Percentiles rank a stretch among this genome's conserved stretches.
These are phyloP conservation scores for Fusarium ambrosium DNA, from an alignment of 2,329 filamentous ascomycete genomes.

Conservation along the genomic window DNA sequence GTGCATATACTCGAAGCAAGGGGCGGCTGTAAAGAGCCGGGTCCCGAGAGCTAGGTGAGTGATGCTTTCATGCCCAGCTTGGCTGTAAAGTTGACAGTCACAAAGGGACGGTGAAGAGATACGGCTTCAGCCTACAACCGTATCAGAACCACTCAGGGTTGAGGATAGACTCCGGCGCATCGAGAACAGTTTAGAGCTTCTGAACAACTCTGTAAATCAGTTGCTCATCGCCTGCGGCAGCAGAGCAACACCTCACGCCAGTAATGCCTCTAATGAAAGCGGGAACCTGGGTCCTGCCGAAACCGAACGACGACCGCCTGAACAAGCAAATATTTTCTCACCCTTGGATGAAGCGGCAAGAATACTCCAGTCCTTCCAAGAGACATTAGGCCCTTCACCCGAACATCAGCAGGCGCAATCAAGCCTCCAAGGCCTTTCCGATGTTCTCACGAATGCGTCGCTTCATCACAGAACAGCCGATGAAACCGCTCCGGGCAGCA, in stretches of 20 bases:
- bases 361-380: not conserved
- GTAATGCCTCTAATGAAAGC: not conserved
- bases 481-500: not conserved
- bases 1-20: not conserved
- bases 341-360: not conserved
- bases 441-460: not conserved
- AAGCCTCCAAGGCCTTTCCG: not conserved
- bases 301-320: not conserved
- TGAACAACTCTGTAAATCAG: not conserved
- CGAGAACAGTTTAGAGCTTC: not conserved
- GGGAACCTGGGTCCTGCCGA: not conserved
- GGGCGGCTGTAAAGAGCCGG: not conserved
- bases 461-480: not conserved
- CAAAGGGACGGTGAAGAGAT: not conserved
- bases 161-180: not conserved
- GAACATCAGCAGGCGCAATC: not conserved
- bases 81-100: not conserved
- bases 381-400: not conserved
- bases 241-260: not conserved
- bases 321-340: not conserved
- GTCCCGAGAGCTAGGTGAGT: not conserved
- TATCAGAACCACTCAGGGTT: not conserved
- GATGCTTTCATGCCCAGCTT: not conserved
- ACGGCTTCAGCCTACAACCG: not conserved
- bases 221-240: not conserved